Conservation (phyloP, 192 early-diverging fungal species). For the Chytriomyces confervae region DNA sequence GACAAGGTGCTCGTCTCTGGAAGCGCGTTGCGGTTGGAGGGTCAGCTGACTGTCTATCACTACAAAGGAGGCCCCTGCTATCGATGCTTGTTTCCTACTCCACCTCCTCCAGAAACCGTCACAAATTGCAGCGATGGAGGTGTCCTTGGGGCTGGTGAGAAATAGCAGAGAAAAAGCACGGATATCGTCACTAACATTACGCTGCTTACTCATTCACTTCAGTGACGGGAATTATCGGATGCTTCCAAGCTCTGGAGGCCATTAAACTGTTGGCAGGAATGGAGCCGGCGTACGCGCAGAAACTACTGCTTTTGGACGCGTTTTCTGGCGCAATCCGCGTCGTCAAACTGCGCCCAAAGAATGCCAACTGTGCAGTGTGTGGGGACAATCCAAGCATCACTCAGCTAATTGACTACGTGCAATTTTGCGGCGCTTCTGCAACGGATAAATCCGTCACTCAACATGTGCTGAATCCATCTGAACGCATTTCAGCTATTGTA, state of each 20-base stretch:
- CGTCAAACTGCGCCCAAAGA: constrained; percentile 76
- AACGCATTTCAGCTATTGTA: constrained; percentile 55
- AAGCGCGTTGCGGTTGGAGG: constrained; percentile 88
- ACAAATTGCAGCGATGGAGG: constrained; percentile 91
- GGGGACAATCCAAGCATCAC: constrained; percentile 82
- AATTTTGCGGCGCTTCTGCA: constrained; percentile 84
- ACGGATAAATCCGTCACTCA: constrained; percentile 64
- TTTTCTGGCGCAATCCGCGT: constrained; percentile 74
- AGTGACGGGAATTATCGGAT: constrained; percentile 94
- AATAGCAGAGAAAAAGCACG: neutral
- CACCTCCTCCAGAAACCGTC: constrained; percentile 87
- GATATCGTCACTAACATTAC: neutral
- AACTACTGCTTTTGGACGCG: constrained; percentile 83
- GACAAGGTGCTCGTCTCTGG: constrained; percentile 87
- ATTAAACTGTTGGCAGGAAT: constrained; percentile 83
- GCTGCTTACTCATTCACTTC: neutral
- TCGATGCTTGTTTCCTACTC: constrained; percentile 91
- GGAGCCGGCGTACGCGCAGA: constrained; percentile 56
- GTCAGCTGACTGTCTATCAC: constrained; percentile 95
- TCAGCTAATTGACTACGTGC: constrained; percentile 86
- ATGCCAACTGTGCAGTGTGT: constrained; percentile 82
- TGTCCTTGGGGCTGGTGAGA: constrained; percentile 84
- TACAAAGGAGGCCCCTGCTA: constrained; percentile 91
- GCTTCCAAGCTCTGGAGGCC: constrained; percentile 88
- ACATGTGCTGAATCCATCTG: constrained; percentile 43